Conservation (phyloP, 768 basidiomycete species). For the Calvatia gigantea region DNA sequence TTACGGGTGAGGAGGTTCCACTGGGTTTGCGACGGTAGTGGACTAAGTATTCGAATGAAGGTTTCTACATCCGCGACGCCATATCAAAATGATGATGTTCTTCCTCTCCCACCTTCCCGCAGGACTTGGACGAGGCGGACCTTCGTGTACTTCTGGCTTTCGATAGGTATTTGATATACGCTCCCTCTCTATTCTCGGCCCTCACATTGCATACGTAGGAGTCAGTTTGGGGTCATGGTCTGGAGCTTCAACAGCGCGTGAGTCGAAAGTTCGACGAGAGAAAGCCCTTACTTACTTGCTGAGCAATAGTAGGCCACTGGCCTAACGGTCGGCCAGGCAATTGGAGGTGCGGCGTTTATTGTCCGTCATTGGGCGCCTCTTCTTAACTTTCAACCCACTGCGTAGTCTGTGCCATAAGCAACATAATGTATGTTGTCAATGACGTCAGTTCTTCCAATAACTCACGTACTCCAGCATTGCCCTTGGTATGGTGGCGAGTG, state of each 20-base stretch:
- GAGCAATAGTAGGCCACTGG: background rate
- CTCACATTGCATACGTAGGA: background rate
- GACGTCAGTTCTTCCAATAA: background rate
- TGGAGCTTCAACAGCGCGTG: slow-evolving; percentile 1
- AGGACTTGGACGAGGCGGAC: slow-evolving; percentile 6
- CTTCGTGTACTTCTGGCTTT: slow-evolving; percentile 6
- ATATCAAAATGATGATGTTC: slow-evolving; percentile 6
- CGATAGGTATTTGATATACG: background rate
- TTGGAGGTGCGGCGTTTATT: background rate
- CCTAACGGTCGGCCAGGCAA: slow-evolving; percentile 3
- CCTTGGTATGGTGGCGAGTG: slow-evolving; percentile 3
- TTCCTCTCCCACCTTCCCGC: background rate
- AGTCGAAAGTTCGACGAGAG: background rate
- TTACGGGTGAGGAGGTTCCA: background rate
- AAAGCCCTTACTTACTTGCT: background rate
- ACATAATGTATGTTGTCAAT: background rate
- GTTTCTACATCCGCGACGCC: slow-evolving; percentile 3
- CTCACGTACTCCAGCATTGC: background rate
- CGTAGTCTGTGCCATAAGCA: slow-evolving; percentile 3
- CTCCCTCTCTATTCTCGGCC: background rate
- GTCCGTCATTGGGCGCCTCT: background rate
- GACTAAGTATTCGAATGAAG: background rate
- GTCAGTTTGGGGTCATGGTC: slow-evolving; percentile 2
- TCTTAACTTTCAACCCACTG: background rate
- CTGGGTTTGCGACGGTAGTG: background rate